Base-by-base conservation (phyloP, 1,284 basidiomycete genomes). In the Trichosporon faecale region DNA sequence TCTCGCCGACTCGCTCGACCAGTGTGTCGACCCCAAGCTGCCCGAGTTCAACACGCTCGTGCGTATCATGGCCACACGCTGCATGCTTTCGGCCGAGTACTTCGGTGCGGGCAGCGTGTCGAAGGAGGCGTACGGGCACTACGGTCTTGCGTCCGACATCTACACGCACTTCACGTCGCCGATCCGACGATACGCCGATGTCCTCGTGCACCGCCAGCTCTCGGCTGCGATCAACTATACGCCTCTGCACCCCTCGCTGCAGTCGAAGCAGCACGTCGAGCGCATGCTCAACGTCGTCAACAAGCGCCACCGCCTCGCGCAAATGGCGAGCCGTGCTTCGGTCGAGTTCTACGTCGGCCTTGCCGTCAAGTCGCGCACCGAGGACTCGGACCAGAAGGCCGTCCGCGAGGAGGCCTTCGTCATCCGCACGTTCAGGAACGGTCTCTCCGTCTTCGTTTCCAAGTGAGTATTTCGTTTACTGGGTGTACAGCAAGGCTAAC, bases 101-200 rank as follows among this genome's bases (percentile, higher is more conserved):
- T 98, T 99, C 84, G 95, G 93, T 80, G 92, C 95, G 0, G 97
- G 97, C 9, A 94, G 92, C 75, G 94, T 98, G 3, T 89, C 91
- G 0, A 89, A 91, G 70, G 95, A 98, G 76, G 91, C 93, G 0
- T 99, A 98, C 80, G 91, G 92, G 1, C 97, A 99, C 84, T 99
- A 99, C 80, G 97, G 97, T 68, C 88, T 99, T 21, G 97, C 97
- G 0, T 95, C 90, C 76, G 89, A 91, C 0, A 99, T 99, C 75
- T 99, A 99, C 84, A 99, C 97, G 0, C 97, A 99, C 83, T 99
- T 99, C 82, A 98, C 96, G 74, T 85, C 93, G 80, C 94, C 95
- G 0, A 97, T 97, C 76, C 87, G 94, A 72, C 89, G 95, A 71
- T 97, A 95, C 80, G 93, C 94, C 88, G 97, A 99, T 82, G 92